phyloP scores from a whole-genome alignment of 2,329 filamentous ascomycete genomes.

The Mycosphaerelloides madeirae region DNA sequence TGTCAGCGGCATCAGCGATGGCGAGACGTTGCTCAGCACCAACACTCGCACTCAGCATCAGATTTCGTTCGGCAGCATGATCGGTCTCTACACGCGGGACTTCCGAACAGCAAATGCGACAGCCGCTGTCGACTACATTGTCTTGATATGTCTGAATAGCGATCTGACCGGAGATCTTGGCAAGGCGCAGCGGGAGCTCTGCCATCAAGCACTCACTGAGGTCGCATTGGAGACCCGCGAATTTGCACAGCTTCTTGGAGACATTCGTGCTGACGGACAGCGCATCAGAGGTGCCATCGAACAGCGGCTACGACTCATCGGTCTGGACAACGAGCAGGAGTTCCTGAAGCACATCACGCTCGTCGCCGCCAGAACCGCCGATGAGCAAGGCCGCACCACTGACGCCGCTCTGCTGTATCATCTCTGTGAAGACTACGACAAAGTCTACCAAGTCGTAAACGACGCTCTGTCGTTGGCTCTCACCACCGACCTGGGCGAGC shows the following conservation, averaged over 20 bases:
- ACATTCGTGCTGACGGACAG: conserved; percentile 79
- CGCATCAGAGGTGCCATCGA: conserved; percentile 85
- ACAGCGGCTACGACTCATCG: conserved; percentile 75
- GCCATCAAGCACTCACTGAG: conserved; percentile 88
- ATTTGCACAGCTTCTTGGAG: conserved; percentile 88
- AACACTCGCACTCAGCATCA: conserved; percentile 69
- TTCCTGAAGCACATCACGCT: conserved; percentile 90
- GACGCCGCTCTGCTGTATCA: conserved; percentile 95
- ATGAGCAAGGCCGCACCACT: conserved; percentile 87
- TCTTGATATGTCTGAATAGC: conserved; percentile 84
- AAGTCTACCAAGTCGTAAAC: conserved; percentile 85
- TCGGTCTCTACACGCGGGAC: conserved; percentile 92
- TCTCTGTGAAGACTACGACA: conserved; percentile 90
- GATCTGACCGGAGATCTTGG: conserved; percentile 72
- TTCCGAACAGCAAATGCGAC: conserved; percentile 88
- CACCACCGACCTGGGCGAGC: conserved; percentile 77
- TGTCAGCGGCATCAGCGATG: conserved; percentile 72
- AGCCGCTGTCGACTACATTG: conserved; percentile 88
- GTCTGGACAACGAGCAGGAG: conserved; percentile 70
- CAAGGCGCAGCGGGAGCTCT: conserved; percentile 71
- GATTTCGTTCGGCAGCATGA: conserved; percentile 88
- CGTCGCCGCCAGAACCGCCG: conserved; percentile 85
- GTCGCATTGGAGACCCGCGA: conserved; percentile 95
- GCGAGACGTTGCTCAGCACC: conserved; percentile 62
- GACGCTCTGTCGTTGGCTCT: conserved; percentile 86